Evolutionary conservation across 2,329 filamentous ascomycete genomes (phyloP).

Genomic region (Aspergillus sergii): DNA sequence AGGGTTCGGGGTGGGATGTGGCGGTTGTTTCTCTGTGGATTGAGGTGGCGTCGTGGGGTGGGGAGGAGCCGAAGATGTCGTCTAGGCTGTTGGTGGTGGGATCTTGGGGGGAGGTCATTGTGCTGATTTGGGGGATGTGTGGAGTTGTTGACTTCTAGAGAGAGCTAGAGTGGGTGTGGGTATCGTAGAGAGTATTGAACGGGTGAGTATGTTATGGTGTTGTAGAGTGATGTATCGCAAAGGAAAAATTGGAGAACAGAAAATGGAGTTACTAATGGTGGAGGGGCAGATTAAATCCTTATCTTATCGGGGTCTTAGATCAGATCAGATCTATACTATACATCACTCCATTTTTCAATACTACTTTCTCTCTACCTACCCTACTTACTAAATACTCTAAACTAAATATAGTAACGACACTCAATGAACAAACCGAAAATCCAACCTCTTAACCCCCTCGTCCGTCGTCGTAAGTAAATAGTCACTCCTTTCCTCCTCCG

Average conservation of each 20-base stretch:
- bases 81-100: conserved; percentile 31
- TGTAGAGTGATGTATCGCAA: background rate
- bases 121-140: background rate
- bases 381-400: too few species aligned
- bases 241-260: background rate
- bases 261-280: background rate
- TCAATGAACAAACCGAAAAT: conserved; percentile 24
- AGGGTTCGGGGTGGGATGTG: conserved; percentile 43
- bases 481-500: conserved; percentile 18
- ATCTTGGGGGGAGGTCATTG: background rate
- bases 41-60: conserved; percentile 19
- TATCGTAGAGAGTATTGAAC: background rate
- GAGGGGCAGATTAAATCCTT: background rate
- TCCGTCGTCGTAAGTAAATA: conserved; percentile 52
- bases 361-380: too few species aligned
- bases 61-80: conserved; percentile 47
- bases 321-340: background rate
- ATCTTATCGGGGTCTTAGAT: background rate
- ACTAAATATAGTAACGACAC: too few species aligned
- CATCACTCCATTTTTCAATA: background rate
- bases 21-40: background rate
- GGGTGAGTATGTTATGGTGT: background rate
- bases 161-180: background rate
- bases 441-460: conserved; percentile 45
- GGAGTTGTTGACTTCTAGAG: background rate